Conservation (phyloP, 306 rosid genomes). For the Bauhinia variegata region DNA sequence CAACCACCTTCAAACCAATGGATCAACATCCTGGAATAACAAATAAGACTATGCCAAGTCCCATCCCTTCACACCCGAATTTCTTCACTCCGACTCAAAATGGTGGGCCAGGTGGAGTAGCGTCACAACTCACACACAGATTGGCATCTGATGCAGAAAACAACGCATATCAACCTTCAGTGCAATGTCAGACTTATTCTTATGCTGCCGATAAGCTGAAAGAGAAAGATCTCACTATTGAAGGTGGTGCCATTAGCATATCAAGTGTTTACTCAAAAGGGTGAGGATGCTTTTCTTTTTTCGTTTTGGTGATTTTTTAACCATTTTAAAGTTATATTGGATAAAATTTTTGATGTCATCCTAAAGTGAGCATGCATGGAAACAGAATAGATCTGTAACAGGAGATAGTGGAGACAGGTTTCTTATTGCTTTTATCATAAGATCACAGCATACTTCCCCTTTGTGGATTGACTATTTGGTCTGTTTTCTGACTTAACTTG, state of each 20-base stretch:
- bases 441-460: not conserved
- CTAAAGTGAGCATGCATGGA: conserved; percentile 9
- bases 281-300: conserved; percentile 51
- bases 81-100: conserved; percentile 51
- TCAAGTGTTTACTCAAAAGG: conserved; percentile 91
- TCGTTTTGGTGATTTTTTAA: not conserved
- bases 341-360: conserved; percentile 11
- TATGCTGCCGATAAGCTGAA: conserved; percentile 64
- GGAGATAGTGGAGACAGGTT: conserved; percentile 12
- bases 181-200: conserved; percentile 49
- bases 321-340: conserved; percentile 3
- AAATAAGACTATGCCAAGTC: conserved; percentile 56
- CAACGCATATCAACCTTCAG: conserved; percentile 47
- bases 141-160: conserved; percentile 60
- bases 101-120: conserved; percentile 46
- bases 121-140: conserved; percentile 56
- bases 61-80: conserved; percentile 61
- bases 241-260: conserved; percentile 87
- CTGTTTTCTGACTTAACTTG: too few relatives aligned
- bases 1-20: conserved; percentile 57
- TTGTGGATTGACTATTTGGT: too few relatives aligned
- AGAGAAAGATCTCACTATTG: conserved; percentile 76
- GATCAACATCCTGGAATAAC: conserved; percentile 59
- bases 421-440: not conserved
- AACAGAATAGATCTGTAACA: conserved; percentile 7